phyloP scores from a whole-genome alignment of 129 eudicot species.

The Arctium minus region DNA sequence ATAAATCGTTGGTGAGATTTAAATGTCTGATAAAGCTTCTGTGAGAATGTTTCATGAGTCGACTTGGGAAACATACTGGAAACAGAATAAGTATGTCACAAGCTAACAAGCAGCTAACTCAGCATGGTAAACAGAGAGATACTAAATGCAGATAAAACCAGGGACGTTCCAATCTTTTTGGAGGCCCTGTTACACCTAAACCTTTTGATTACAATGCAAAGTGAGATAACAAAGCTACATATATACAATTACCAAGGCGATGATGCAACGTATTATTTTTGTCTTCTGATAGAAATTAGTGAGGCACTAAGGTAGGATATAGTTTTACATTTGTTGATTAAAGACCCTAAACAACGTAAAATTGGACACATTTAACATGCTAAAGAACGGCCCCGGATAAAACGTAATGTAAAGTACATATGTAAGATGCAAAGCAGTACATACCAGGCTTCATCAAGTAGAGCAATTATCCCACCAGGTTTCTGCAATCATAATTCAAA shows the following conservation, averaged over 20 bases:
- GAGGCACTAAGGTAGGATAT: too few species aligned
- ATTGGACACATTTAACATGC: too few species aligned
- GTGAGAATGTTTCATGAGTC: constrained; percentile 93
- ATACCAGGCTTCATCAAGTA: constrained; percentile 99
- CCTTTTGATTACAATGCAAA: too few species aligned
- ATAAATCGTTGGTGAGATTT: constrained; percentile 73
- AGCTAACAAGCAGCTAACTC: background rate
- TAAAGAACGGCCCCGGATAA: too few species aligned
- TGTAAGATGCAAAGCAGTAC: background rate
- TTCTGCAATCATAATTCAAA: constrained; percentile 56
- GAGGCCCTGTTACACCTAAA: too few species aligned
- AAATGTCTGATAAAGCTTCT: constrained; percentile 93
- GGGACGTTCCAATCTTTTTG: too few species aligned
- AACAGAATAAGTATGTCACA: constrained; percentile 28
- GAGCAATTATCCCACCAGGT: constrained; percentile 97
- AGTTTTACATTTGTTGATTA: too few species aligned
- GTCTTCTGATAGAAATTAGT: too few species aligned
- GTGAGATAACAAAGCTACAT: too few species aligned
- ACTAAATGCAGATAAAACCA: constrained; percentile 2
- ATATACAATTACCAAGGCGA: too few species aligned
- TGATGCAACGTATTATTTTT: too few species aligned
- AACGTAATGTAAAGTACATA: background rate
- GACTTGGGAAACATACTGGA: constrained; percentile 99
- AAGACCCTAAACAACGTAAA: too few species aligned
- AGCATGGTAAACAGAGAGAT: constrained; percentile 12